Evolutionary conservation across 1,284 basidiomycete species (phyloP), one percentile per base, ranked within the genome.

Genomic region (Sporisorium reilianum): DNA sequence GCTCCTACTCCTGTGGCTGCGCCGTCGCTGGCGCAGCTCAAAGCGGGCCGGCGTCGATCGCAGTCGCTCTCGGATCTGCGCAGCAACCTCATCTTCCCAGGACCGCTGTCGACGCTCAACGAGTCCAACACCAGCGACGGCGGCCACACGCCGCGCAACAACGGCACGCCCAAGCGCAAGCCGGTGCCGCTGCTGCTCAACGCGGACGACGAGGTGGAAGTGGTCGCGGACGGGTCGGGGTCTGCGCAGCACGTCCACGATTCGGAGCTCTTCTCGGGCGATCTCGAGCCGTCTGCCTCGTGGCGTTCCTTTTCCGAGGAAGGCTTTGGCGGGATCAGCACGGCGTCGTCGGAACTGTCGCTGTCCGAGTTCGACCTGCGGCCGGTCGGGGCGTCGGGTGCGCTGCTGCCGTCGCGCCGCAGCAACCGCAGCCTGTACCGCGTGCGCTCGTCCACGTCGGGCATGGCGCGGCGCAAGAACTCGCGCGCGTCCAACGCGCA

Each of bases 241-340:
- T 18, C 5, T 23, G 11, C 18, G 1, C 53, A 30, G 16, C 38
- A 20, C 16, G 36, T 16, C 5, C 3, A 50, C 12, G 49, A 46
- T 4, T 26, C 49, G 32, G 55, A 54, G 10, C 16, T 67, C 11
- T 73, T 64, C n/a, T 22, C 34, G 1, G 65, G 62, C 0, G 28
- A 22, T 0, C 36, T 68, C 25, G 58, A 74, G 40, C 65, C 64
- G 9, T 62, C 61, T 5, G n/a, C 57, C 0, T 64, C 64, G 1
- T 75, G 73, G 73, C 53, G 62, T 0, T 61, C 60, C 1, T 75
- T 71, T 23, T 68, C 68, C 2, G 62, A 71, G 34, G 58, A 67
- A 64, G 73, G 68, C 0, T 75, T 75, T 34, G 61, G 61, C 4
- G 48, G 16, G 4, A 66, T 66, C 53, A 60, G 55, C 10, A 70